These are phyloP conservation scores for Nicotiana tabacum DNA, from an alignment of 257 asterid species.

Conservation along the genomic window DNA sequence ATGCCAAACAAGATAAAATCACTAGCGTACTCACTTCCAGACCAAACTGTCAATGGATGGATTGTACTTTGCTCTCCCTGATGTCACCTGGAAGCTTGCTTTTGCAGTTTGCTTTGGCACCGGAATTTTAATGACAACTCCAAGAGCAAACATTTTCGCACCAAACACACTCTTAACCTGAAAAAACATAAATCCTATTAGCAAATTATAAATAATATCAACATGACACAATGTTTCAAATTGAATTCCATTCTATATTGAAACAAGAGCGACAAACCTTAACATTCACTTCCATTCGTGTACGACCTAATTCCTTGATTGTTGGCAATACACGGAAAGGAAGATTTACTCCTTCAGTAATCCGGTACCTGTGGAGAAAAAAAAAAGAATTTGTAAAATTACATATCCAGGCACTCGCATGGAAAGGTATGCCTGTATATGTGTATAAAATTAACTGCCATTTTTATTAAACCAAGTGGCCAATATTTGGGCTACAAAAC, in stretches of 20 bases:
- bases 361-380: slow-evolving; percentile 68
- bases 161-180: slow-evolving; percentile 99
- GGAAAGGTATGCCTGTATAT: neutral
- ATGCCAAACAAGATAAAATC: neutral
- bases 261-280: slow-evolving; percentile 58
- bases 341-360: slow-evolving; percentile 98
- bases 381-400: slow-evolving; percentile 12
- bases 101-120: slow-evolving; percentile 99
- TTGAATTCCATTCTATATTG: neutral
- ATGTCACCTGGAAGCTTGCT: slow-evolving; percentile 97
- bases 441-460: neutral
- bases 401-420: neutral
- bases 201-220: neutral
- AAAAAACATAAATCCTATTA: slow-evolving; percentile 13
- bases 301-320: slow-evolving; percentile 96
- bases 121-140: slow-evolving; percentile 96
- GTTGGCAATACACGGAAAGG: slow-evolving; percentile 98
- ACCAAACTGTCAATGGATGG: slow-evolving; percentile 94
- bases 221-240: neutral
- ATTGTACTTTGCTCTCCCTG: slow-evolving; percentile 94
- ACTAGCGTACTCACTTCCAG: slow-evolving; percentile 80
- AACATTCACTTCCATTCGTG: slow-evolving; percentile 99
- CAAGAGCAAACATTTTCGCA: slow-evolving; percentile 99
- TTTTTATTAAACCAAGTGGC: neutral
- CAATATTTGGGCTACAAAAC: neutral